These are phyloP conservation scores for Hansenula anomala DNA, from an alignment of 1,139 yeast genomes.

Conservation along the genomic window DNA sequence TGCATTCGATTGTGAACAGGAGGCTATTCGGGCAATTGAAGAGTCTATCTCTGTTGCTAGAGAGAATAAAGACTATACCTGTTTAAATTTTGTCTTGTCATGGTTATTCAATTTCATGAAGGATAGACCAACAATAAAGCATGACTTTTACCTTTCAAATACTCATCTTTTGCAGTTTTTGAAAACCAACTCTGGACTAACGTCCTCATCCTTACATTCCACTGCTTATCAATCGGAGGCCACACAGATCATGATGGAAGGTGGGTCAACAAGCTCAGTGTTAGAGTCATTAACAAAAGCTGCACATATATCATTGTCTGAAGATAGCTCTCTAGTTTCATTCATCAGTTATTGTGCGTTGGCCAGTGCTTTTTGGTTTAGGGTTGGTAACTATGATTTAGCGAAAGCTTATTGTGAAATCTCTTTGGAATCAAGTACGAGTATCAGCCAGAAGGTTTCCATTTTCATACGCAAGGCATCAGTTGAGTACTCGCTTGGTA, in stretches of 20 bases:
- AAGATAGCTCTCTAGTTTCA: slow-evolving; percentile 22
- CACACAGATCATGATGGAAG: slow-evolving; percentile 44
- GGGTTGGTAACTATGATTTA: slow-evolving; percentile 43
- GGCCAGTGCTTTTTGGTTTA: slow-evolving; percentile 44
- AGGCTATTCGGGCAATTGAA: slow-evolving; percentile 76
- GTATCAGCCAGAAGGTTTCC: slow-evolving; percentile 34
- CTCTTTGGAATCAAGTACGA: slow-evolving; percentile 34
- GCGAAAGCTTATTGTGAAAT: slow-evolving; percentile 42
- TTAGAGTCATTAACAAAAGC: slow-evolving; percentile 54
- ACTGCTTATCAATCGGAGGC: slow-evolving; percentile 60
- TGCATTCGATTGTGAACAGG: slow-evolving; percentile 66
- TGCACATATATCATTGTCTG: slow-evolving; percentile 38
- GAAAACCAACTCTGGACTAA: slow-evolving; percentile 52
- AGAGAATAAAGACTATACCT: slow-evolving; percentile 72
- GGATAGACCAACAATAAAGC: slow-evolving; percentile 56
- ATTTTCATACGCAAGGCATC: slow-evolving; percentile 36
- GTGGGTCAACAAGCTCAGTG: slow-evolving; percentile 40
- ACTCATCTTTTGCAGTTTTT: slow-evolving; percentile 63
- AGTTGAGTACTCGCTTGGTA: slow-evolving; percentile 34
- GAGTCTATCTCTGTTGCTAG: slow-evolving; percentile 89
- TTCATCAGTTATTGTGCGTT: slow-evolving; percentile 45
- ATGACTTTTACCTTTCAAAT: slow-evolving; percentile 35
- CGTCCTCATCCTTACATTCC: slow-evolving; percentile 46
- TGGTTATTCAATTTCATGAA: slow-evolving; percentile 75
- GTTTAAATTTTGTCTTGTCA: slow-evolving; percentile 70